Conservation (phyloP, 1,139 yeast species). For the Candida frijolesensis region DNA sequence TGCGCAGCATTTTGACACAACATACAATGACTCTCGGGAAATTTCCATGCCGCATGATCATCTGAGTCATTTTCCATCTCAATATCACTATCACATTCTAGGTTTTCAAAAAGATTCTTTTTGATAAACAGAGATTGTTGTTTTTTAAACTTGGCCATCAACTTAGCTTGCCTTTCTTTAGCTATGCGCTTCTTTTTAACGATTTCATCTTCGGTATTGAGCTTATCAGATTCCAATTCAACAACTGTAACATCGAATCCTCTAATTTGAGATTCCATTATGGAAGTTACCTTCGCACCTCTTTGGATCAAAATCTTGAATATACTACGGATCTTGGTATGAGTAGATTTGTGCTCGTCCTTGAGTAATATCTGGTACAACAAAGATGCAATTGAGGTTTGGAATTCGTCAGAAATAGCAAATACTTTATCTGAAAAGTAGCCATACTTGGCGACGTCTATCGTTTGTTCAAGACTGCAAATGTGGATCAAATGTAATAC, state of each 20-base stretch:
- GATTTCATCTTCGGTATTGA: slow-evolving; percentile 41
- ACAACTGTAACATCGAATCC: slow-evolving; percentile 25
- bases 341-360: slow-evolving; percentile 44
- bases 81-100: slow-evolving; percentile 32
- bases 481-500: slow-evolving; percentile 72
- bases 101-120: slow-evolving; percentile 39
- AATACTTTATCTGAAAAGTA: slow-evolving; percentile 34
- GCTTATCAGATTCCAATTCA: slow-evolving; percentile 18
- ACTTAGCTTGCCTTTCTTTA: slow-evolving; percentile 66
- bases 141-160: slow-evolving; percentile 75
- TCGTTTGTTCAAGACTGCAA: slow-evolving; percentile 35
- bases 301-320: slow-evolving; percentile 39
- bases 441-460: slow-evolving; percentile 33
- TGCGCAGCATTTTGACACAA: slow-evolving; percentile 84
- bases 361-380: slow-evolving; percentile 46
- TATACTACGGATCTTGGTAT: slow-evolving; percentile 57
- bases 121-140: slow-evolving; percentile 76
- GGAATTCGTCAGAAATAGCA: slow-evolving; percentile 27
- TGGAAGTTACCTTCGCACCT: slow-evolving; percentile 24
- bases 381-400: slow-evolving; percentile 47
- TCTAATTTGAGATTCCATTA: slow-evolving; percentile 22
- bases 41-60: slow-evolving; percentile 56
- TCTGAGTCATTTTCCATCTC: slow-evolving; percentile 38
- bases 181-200: slow-evolving; percentile 72
- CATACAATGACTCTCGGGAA: slow-evolving; percentile 81